Base-by-base conservation (phyloP, 805 yeast species). In the Saccharomycopsis fodiens region DNA sequence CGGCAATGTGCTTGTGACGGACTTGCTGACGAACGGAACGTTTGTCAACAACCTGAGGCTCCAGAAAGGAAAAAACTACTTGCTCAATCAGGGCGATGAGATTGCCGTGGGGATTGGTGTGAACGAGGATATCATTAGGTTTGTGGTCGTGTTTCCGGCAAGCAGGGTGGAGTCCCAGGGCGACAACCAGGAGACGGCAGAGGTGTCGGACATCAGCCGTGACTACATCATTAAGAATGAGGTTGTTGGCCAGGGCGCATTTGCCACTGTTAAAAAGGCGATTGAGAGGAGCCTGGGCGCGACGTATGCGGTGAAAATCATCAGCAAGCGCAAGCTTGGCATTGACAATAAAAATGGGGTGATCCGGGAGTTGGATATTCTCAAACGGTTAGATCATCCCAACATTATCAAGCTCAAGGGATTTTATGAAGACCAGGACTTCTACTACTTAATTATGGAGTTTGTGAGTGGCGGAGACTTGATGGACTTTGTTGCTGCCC, bases 231-330 rank as follows among this genome's bases (percentile, higher is more conserved):
- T 91, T 17, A 76, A 82, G 48, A 85, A 82, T 59, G 95, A 85
- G 57, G 80, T 85, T 13, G 85, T 91, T 1, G 98, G 98, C 1
- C 93, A 87, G 56, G 98, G 98, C n/a, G 97, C 97, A 7, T 91
- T 91, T 72, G 97, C 97, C 4, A 84, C 89, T 1, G 98, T 93
- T 23, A 82, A 87, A 54, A 86, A 86, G 59, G 96, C 94, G 3
- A 78, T 89, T 1, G 93, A 88, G 57, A 73, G 97, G 51, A 64
- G 76, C 4, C 79, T 95, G 0, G 97, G 97, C 12, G 78, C 80
- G 53, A 76, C 91, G 3, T 88, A 69, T 61, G 98, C 98, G 0
- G 95, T 86, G 15, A 93, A 93, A 59, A 87, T 93, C 50, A 89
- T 93, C 31, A 79, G 82, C 45, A 79, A 89, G 55, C 70, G 86